Conservation (phyloP, 306 rosid genomes). For the Citrullus colocynthis region DNA sequence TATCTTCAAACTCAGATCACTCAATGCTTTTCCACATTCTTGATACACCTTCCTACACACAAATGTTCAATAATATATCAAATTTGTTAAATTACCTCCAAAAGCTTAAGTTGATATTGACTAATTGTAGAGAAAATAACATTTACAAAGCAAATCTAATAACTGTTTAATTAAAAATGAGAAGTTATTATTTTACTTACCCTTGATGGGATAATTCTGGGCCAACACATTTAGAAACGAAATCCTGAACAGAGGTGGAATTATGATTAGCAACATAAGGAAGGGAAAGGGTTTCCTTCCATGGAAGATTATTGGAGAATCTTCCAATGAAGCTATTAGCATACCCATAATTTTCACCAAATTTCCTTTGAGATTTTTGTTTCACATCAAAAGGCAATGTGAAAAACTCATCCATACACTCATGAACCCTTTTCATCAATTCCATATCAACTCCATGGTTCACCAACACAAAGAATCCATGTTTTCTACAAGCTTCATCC, state of each 20-base stretch:
- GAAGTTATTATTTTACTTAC: background rate
- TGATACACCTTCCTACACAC: background rate
- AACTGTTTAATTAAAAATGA: too few species aligned
- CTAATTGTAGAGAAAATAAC: too few species aligned
- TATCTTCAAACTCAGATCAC: background rate
- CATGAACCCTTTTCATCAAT: background rate
- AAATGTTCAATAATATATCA: too few species aligned
- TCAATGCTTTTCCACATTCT: background rate
- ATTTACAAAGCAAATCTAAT: too few species aligned
- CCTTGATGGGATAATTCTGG: background rate
- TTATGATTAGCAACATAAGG: background rate
- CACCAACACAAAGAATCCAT: background rate
- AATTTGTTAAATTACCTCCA: too few species aligned
- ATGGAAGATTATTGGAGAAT: conserved; percentile 3
- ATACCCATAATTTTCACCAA: background rate
- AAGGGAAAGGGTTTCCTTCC: conserved; percentile 5
- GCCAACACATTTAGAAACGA: background rate
- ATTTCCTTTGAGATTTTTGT: background rate
- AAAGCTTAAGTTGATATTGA: too few species aligned
- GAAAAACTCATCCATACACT: conserved; percentile 1
- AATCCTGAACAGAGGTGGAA: background rate
- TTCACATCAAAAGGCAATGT: background rate
- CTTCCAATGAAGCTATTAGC: background rate
- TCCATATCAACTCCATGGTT: conserved; percentile 6
- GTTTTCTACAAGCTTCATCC: conserved; percentile 4